Evolutionary conservation across 441 rosid genomes (phyloP), one percentile per base, ranked within the genome.

Genomic region (Iberis amara): DNA sequence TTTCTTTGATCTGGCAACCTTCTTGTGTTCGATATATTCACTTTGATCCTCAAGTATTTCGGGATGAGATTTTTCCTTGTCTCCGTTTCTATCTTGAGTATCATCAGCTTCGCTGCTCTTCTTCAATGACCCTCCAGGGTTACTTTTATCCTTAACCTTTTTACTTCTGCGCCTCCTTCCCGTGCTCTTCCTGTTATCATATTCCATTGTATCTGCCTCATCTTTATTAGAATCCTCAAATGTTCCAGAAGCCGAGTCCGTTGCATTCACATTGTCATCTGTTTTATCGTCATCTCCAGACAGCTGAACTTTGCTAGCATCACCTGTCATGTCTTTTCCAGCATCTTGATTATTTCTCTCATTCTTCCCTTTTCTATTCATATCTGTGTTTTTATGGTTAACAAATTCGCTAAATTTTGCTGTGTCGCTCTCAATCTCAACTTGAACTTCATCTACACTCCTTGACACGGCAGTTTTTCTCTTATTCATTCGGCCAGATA

Each of bases 111-210:
- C 67, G 48, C 37, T 55, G 43, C 47, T 63, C 50, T 55, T 44
- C 47, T 53, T 72, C 14, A 11, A 55, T 26, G 66, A 48, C 18
- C 60, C 80, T 27, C 68, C 70, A 3, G 3, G 40, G 46, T 70
- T 69, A 54, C 57, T 76, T 65, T 65, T 79, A 35, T 52, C 70
- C 71, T 47, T 79, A 3, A 51, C 89, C 51, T 76, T 92, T 80
- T 77, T 85, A 62, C 69, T 62, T 53, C 66, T 71, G 14, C 74
- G 76, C 15, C 71, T 75, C 57, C 73, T 84, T 70, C 86, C 82
- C 35, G 76, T 72, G 59, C 62, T 63, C 79, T 79, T 88, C 72
- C 70, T 30, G 45, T 74, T 82, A 66, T 79, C 65, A 55, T 86
- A 81, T 39, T 77, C 77, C 84, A 80, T 82, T 59, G 41, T 47